Base-by-base conservation (phyloP, 2,329 filamentous ascomycete species). In the Aspergillus fischeri region DNA sequence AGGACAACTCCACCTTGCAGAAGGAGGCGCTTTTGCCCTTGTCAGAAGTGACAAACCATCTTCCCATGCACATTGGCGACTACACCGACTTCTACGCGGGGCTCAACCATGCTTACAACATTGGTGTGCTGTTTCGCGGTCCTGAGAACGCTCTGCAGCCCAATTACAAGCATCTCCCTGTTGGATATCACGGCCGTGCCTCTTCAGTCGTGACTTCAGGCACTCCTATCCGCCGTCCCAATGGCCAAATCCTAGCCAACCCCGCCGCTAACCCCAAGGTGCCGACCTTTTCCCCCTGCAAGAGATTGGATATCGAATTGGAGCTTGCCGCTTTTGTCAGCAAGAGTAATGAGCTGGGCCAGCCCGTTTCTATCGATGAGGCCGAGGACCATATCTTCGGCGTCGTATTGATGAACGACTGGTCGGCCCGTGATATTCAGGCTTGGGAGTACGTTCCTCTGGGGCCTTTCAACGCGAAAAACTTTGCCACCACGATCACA, bases 31-130 rank as follows among this genome's bases (percentile, higher is more conserved):
- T 93, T 11, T 60, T 91, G 3, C 82, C 81, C 0, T 80, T 86
- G 50, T 77, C 79, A 4, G 76, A 84, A 21, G 83, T 87, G 51
- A 83, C 79, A 60, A 86, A 82, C 68, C 88, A 92, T 67, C 68
- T 93, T 7, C 90, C 90, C 2, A 86, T 94, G 83, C 79, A 81
- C 54, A 91, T 93, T 64, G 88, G 89, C 27, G 90, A 93, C 71
- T 94, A 93, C 72, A 91, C 90, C 1, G 90, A 94, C 73, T 94
- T 94, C 77, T 94, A 91, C 69, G 90, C 88, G 9, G 90, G 90
- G 14, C 77, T 87, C 62, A 88, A 92, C 70, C 90, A 94, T 74
- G 90, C 90, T 20, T 87, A 85, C 75, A 88, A 87, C 57, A 82
- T 88, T 17, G 89, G 89, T 3, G 80, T 82, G 10, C 80, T 93